These are phyloP conservation scores for Danielozyma ontarioensis DNA, from an alignment of 805 yeast species.

Conservation along the genomic window DNA sequence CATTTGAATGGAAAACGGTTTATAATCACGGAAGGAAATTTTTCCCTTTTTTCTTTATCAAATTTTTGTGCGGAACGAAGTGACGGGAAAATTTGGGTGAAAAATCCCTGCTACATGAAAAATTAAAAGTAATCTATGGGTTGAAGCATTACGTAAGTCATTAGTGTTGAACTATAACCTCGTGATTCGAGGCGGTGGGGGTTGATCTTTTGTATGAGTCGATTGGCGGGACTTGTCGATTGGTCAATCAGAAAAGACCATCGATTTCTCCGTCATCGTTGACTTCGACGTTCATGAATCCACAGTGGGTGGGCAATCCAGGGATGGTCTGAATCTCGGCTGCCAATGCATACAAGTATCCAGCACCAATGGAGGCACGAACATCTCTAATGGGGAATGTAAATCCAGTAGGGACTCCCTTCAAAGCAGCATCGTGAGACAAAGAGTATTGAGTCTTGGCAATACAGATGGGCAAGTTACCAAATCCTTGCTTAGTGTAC, in stretches of 20 bases:
- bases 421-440: slow-evolving; percentile 76
- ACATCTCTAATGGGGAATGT: slow-evolving; percentile 78
- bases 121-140: no score
- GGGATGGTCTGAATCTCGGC: slow-evolving; percentile 86
- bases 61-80: neutral
- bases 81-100: neutral
- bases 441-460: slow-evolving; percentile 84
- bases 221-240: no score
- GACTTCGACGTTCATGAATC: slow-evolving; percentile 83
- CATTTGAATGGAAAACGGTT: no score
- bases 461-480: slow-evolving; percentile 73
- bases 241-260: slow-evolving; percentile 53
- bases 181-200: neutral
- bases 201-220: neutral
- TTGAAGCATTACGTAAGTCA: neutral
- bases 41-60: neutral
- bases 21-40: no score
- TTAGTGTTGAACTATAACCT: neutral
- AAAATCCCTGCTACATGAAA: no score
- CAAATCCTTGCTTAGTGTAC: slow-evolving; percentile 72
- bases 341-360: slow-evolving; percentile 78
- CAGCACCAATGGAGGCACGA: slow-evolving; percentile 76
- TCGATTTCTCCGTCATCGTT: slow-evolving; percentile 77
- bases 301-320: slow-evolving; percentile 80
- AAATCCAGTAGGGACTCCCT: slow-evolving; percentile 81